Evolutionary conservation across 179 eudicot species (phyloP), one percentile per base, ranked within the genome.

Genomic region (Sideroxylon spinosum): DNA sequence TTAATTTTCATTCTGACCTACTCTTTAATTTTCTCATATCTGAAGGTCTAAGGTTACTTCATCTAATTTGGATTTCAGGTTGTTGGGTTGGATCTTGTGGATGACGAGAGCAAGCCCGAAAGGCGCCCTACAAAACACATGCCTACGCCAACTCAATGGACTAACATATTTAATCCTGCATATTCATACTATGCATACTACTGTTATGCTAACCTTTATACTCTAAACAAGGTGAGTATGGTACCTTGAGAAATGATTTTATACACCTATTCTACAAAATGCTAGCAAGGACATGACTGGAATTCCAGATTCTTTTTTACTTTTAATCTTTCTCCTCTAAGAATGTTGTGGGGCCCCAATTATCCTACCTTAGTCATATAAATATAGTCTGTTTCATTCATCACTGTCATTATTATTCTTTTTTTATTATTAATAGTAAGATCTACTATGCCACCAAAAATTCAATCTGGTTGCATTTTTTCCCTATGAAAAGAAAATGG

Each of bases 121-220:
- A 89, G 98, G 81, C 93, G 98, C 64, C 98, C 98, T 10, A 95
- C 97, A 67, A 95, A 95, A 76, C 98, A 95, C 84, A 95, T 95
- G 98, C 98, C 97, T 22, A 93, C 97, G 9, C 98, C 98, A 25
- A 91, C 89, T 63, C 92, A 93, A 77, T 95, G 98, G 98, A 93
- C 90, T 62, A 95, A 92, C 80, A 87, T 91, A 80, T 95, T 95
- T 80, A 95, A 95, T 81, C 98, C 98, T 71, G 98, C 98, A 16
- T 95, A 76, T 82, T 89, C 98, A 10, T 95, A 95, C 83, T 95
- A 95, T 76, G 88, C 86, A 28, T 95, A 95, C 81, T 95, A 95
- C 74, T 95, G 98, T 63, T 95, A 95, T 85, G 98, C 98, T 52
- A 95, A 95, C 86, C 92, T 95, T 70, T 93, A 91, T 82, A 95